Conservation (phyloP, 78 protist species). For the Dictyostelium brefeldianum region DNA sequence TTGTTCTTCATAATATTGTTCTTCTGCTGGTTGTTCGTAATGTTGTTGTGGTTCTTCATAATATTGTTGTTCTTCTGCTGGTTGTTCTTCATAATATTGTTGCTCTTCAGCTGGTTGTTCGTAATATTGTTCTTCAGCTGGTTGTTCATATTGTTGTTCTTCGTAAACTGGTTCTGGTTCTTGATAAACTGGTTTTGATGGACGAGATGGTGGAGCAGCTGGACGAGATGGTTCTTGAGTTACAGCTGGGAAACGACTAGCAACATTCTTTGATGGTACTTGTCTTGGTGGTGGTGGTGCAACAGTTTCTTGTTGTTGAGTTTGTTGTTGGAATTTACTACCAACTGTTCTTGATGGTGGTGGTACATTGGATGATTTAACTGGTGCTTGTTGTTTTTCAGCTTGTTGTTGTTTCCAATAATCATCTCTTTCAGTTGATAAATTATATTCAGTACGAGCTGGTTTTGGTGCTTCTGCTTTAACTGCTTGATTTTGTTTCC, state of each 20-base stretch:
- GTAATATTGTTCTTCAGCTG: constrained; percentile 16
- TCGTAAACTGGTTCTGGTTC: constrained; percentile 39
- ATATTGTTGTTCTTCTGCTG: constrained; percentile 30
- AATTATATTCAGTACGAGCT: constrained; percentile 54
- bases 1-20: constrained; percentile 50
- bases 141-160: constrained; percentile 31
- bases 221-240: constrained; percentile 34
- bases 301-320: neutral
- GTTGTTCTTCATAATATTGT: constrained; percentile 49
- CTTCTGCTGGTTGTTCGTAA: neutral
- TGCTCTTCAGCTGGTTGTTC: constrained; percentile 33
- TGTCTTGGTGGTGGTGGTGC: constrained; percentile 51
- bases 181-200: constrained; percentile 37
- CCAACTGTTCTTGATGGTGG: constrained; percentile 52
- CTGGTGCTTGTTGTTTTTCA: constrained; percentile 1
- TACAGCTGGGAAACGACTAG: constrained; percentile 23
- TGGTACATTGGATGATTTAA: neutral
- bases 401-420: constrained; percentile 73
- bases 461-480: constrained; percentile 44
- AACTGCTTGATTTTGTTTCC: constrained; percentile 41
- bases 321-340: constrained; percentile 49
- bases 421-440: constrained; percentile 59
- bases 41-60: constrained; percentile 35
- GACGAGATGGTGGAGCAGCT: constrained; percentile 1
- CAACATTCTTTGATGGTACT: constrained; percentile 41